These are phyloP conservation scores for Trypanosoma mega DNA, from an alignment of 208 protist species.

Conservation along the genomic window DNA sequence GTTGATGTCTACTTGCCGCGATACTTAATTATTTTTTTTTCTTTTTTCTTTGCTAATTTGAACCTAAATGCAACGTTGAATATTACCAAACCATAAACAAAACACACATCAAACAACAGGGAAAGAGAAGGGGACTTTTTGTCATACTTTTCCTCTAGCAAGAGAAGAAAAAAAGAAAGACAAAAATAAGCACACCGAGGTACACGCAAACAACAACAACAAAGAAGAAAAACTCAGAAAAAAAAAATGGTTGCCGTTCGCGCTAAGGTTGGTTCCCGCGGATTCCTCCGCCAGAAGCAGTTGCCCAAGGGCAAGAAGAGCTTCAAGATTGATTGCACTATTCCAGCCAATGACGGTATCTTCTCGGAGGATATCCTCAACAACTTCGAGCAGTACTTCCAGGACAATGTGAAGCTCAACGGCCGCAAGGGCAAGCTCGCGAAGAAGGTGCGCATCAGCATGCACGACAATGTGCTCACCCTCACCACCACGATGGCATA, in stretches of 20 bases:
- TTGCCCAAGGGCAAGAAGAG: slow-evolving; percentile 89
- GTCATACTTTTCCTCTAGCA: background rate
- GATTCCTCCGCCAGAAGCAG: slow-evolving; percentile 78
- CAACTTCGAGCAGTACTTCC: slow-evolving; percentile 96
- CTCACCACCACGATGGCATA: slow-evolving; percentile 92
- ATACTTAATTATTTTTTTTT: background rate
- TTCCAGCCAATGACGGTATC: slow-evolving; percentile 55
- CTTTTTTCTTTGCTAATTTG: background rate
- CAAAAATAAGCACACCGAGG: background rate
- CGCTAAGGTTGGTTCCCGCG: slow-evolving; percentile 88
- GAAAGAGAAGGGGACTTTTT: background rate
- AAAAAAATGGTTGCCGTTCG: slow-evolving; percentile 45
- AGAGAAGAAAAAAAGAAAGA: slow-evolving; percentile 1
- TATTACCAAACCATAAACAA: background rate
- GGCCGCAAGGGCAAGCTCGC: slow-evolving; percentile 97
- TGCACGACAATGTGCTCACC: slow-evolving; percentile 92
- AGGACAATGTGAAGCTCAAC: slow-evolving; percentile 97
- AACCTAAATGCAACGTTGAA: background rate
- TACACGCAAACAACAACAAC: background rate
- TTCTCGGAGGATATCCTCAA: slow-evolving; percentile 83
- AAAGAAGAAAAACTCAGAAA: background rate
- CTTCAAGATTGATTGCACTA: slow-evolving; percentile 75
- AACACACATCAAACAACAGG: too few species aligned
- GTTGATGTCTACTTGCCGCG: too few species aligned
- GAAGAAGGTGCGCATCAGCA: slow-evolving; percentile 86